Evolutionary conservation across 768 basidiomycete genomes (phyloP), one percentile per base, ranked within the genome.

Genomic region (Hirschioporus abietinus): DNA sequence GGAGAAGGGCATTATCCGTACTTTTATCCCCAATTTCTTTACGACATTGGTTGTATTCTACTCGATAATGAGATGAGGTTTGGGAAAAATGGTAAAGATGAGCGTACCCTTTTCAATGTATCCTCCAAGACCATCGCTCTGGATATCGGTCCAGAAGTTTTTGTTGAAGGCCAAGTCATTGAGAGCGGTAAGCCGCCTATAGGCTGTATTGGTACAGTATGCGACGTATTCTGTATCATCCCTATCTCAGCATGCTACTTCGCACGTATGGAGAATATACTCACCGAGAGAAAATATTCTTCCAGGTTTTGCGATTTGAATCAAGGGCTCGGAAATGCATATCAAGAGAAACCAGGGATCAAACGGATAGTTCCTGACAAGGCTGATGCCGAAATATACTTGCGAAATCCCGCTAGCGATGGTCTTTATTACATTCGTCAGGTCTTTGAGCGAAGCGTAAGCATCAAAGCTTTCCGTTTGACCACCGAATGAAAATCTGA

Each of bases 101-200:
- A 20, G 25, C 68, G 57, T 66, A 80, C 82, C 80, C 24, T 72
- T 61, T 20, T 66, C 67, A 5, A 84, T 68, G 36, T 68, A 73
- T 26, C 71, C 69, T 7, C 71, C 66, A 7, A 78, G 65, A 1
- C 78, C 81, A 65, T 83, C 82, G 30, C 79, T 76, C 15, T 75
- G 65, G 7, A 84, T 61, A 23, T 77, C 74, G 15, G 74, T 67
- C 35, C 79, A 74, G 66, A 79, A 79, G 15, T 73, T 67, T 0
- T 67, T 65, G 35, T 76, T 75, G 63, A 83, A 84, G 0, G 79
- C 71, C n/a, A 81, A 75, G 1, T 72, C 71, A 66, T 80, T 80
- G 15, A 83, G 74, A 15, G 74, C 65, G 27, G 76, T 74, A 63
- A 83, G 75, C n/a, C 76, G 74, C 64, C 77, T 72, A 66, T 78